phyloP scores from a whole-genome alignment of 441 rosid species.

The Lepidium campestre region DNA sequence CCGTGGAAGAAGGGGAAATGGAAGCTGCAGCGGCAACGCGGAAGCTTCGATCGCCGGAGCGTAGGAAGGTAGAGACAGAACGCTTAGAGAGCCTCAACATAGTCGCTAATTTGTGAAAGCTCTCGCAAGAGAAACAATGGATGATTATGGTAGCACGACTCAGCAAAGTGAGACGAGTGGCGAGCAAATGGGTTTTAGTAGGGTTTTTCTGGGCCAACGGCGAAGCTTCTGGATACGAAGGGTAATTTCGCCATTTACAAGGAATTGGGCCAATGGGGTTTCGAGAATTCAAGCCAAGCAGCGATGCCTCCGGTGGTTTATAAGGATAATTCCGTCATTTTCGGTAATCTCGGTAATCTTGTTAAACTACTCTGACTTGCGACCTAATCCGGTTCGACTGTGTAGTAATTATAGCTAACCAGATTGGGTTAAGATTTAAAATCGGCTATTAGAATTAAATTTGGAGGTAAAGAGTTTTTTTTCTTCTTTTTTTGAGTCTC shows the following conservation, averaged over 20 bases:
- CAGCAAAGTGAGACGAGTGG: neutral
- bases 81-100: conserved; percentile 74
- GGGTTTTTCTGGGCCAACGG: conserved; percentile 44
- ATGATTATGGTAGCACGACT: neutral
- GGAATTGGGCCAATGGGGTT: neutral
- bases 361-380: neutral
- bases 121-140: neutral
- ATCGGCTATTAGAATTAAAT: too few relatives aligned
- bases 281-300: neutral
- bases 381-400: neutral
- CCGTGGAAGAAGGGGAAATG: conserved; percentile 36
- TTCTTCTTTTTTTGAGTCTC: too few relatives aligned
- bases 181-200: conserved; percentile 33
- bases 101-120: conserved; percentile 12
- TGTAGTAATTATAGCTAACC: neutral
- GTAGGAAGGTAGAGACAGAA: conserved; percentile 51
- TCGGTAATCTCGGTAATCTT: neutral
- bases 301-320: neutral
- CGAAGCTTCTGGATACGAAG: conserved; percentile 65
- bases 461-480: too few relatives aligned
- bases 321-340: neutral
- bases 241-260: neutral
- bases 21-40: conserved; percentile 31
- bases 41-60: conserved; percentile 38
- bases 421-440: neutral